Conservation (phyloP, 108 stramenopile species). For the Cylindrotheca closterium region DNA sequence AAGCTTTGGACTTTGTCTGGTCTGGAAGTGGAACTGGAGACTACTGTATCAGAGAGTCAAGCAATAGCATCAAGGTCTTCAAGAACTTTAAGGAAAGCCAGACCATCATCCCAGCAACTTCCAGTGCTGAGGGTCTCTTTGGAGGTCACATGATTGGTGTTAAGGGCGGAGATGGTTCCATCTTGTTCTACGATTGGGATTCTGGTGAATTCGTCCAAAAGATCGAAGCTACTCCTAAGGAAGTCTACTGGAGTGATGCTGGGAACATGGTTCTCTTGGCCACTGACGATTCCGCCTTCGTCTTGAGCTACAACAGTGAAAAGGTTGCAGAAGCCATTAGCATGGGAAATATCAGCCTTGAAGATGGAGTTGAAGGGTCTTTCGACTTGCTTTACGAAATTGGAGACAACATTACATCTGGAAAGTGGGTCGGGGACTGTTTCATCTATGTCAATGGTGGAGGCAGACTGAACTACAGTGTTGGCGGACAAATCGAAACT, state of each 20-base stretch:
- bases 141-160: constrained; percentile 95
- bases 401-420: constrained; percentile 87
- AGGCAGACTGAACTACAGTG: constrained; percentile 95
- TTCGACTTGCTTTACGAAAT: constrained; percentile 96
- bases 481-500: constrained; percentile 97
- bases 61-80: constrained; percentile 91
- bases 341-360: constrained; percentile 82
- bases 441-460: constrained; percentile 95
- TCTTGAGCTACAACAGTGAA: constrained; percentile 86
- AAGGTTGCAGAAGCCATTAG: constrained; percentile 81
- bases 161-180: constrained; percentile 88
- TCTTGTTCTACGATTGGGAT: constrained; percentile 97
- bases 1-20: constrained; percentile 98
- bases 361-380: constrained; percentile 95
- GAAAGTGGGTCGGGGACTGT: constrained; percentile 99
- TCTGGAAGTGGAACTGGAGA: constrained; percentile 94
- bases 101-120: constrained; percentile 84
- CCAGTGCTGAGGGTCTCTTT: constrained; percentile 93
- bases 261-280: constrained; percentile 93
- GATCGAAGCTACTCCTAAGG: constrained; percentile 93
- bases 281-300: constrained; percentile 89
- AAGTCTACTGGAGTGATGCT: constrained; percentile 96
- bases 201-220: constrained; percentile 91
- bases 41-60: constrained; percentile 95
- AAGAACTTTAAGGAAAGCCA: constrained; percentile 93